These are phyloP conservation scores for Candida buenavistaensis DNA, from an alignment of 1,139 yeast genomes.

Conservation along the genomic window DNA sequence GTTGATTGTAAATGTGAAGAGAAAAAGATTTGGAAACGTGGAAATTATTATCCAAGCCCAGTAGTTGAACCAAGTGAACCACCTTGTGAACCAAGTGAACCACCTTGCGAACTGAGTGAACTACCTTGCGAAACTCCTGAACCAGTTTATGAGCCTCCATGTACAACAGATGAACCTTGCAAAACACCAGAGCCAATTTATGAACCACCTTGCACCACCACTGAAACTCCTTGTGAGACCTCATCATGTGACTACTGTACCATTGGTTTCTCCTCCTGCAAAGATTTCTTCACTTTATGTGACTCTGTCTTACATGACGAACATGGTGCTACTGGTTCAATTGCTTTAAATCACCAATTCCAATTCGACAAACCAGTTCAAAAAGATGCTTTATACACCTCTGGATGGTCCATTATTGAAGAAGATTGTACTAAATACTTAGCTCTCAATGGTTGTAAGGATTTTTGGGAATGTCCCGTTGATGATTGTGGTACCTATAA, in stretches of 20 bases:
- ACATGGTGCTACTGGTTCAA: slow-evolving; percentile 39
- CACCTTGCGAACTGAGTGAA: too few species aligned
- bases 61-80: neutral
- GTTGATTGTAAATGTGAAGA: slow-evolving; percentile 2
- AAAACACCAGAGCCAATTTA: too few species aligned
- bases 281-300: slow-evolving; percentile 40
- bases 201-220: too few species aligned
- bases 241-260: slow-evolving; percentile 1
- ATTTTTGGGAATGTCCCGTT: slow-evolving; percentile 39
- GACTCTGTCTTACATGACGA: slow-evolving; percentile 42
- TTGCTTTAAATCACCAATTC: slow-evolving; percentile 48
- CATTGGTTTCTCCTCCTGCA: neutral
- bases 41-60: neutral
- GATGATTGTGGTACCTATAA: slow-evolving; percentile 26
- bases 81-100: too few species aligned
- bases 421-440: slow-evolving; percentile 22
- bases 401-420: slow-evolving; percentile 17
- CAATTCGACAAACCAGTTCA: slow-evolving; percentile 41
- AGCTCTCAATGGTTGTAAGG: slow-evolving; percentile 10
- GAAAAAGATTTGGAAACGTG: too few species aligned
- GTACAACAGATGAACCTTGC: slow-evolving; percentile 12
- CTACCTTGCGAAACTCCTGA: too few species aligned
- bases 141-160: too few species aligned
- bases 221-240: neutral
- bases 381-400: slow-evolving; percentile 10